Conservation (phyloP, 805 yeast species). For the Starmerella powellii region DNA sequence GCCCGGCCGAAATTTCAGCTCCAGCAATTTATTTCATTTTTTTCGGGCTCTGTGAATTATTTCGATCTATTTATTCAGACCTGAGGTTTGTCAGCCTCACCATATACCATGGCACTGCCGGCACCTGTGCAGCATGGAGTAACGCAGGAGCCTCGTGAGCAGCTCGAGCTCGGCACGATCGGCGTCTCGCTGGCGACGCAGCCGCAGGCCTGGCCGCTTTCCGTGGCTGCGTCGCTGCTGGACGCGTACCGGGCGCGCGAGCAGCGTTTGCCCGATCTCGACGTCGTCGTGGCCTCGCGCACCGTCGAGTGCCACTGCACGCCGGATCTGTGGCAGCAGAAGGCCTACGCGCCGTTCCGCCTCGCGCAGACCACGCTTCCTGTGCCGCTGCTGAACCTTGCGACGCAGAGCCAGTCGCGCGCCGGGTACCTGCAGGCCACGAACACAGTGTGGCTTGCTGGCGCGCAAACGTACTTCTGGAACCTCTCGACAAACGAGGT, state of each 20-base stretch:
- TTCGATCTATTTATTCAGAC: not conserved
- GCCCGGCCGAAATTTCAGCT: too few species aligned
- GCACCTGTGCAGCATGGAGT: conserved; percentile 19
- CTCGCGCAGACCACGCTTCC: conserved; percentile 17
- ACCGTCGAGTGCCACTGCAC: conserved; percentile 20
- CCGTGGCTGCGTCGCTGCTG: conserved; percentile 20
- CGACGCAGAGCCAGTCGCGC: not conserved
- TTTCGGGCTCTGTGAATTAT: not conserved
- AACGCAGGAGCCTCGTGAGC: conserved; percentile 7
- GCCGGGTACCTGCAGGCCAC: conserved; percentile 79
- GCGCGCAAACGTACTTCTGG: conserved; percentile 80
- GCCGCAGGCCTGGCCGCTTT: conserved; percentile 21
- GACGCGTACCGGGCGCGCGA: conserved; percentile 21
- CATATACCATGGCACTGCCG: conserved; percentile 19
- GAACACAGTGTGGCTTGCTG: conserved; percentile 72
- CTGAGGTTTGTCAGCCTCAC: not conserved
- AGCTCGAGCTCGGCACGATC: conserved; percentile 21
- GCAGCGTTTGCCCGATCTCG: conserved; percentile 20
- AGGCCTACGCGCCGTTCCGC: conserved; percentile 17
- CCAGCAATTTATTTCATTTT: too few species aligned
- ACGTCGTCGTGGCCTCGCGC: conserved; percentile 15
- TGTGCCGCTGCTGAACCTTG: conserved; percentile 3
- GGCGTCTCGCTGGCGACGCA: conserved; percentile 17
- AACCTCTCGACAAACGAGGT: conserved; percentile 56
- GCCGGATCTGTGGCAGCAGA: conserved; percentile 13